A percentile compares a stretch with the other conserved stretches of the same genome.
Evolutionary conservation across 768 basidiomycete species (phyloP).

Genomic region (Tubosaeta brunneosetosa): DNA sequence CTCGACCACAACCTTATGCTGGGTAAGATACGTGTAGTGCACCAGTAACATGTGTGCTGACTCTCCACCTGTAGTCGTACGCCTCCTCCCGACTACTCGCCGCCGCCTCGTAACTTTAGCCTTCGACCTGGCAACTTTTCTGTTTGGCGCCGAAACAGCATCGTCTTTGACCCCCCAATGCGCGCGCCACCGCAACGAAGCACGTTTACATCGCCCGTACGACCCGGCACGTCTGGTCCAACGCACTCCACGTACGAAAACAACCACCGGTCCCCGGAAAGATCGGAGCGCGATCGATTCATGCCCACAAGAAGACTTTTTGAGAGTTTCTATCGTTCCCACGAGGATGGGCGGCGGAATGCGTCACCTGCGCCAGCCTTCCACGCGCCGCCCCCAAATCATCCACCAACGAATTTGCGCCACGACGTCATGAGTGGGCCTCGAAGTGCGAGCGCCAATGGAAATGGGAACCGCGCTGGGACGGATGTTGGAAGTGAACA

Average conservation of each 20-base stretch:
- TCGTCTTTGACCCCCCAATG: constrained; percentile 2
- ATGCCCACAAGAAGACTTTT: constrained; percentile 16
- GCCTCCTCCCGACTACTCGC: constrained; percentile 20
- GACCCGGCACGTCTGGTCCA: constrained; percentile 5
- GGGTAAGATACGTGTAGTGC: constrained; percentile 12
- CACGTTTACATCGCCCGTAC: constrained; percentile 7
- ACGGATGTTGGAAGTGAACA: constrained; percentile 10
- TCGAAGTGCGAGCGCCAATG: constrained; percentile 6
- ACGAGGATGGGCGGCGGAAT: constrained; percentile 24
- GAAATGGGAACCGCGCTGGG: constrained; percentile 9
- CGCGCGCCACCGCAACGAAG: constrained; percentile 14
- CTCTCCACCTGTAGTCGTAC: constrained; percentile 13
- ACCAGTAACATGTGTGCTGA: background rate
- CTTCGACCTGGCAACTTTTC: constrained; percentile 11
- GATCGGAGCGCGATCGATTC: constrained; percentile 25
- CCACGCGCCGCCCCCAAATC: constrained; percentile 5
- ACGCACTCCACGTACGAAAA: constrained; percentile 16
- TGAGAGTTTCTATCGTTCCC: constrained; percentile 19
- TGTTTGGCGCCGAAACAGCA: constrained; percentile 13
- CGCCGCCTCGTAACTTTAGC: constrained; percentile 15
- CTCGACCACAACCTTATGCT: constrained; percentile 23
- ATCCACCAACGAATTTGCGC: background rate
- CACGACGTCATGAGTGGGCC: constrained; percentile 8
- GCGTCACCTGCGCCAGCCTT: constrained; percentile 8
- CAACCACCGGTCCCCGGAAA: constrained; percentile 9